phyloP scores from a whole-genome alignment of 192 early-diverging fungal genomes.

The Coemansia sp. region DNA sequence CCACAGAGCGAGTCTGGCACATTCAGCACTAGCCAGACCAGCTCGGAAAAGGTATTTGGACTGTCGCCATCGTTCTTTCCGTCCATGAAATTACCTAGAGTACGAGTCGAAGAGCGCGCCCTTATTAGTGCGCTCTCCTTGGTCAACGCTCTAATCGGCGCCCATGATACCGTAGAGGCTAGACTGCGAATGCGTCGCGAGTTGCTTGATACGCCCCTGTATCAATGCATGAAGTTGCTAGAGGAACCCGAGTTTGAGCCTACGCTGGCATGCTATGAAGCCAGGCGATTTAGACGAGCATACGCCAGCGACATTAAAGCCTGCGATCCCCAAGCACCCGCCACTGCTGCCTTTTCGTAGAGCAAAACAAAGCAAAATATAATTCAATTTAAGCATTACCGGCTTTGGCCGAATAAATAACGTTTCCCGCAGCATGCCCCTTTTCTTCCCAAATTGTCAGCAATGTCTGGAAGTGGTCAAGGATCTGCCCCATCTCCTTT shows the following conservation, averaged over 20 bases:
- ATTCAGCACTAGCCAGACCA: background rate
- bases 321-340: conserved; percentile 10
- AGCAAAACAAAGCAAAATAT: no score
- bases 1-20: background rate
- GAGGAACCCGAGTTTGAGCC: conserved; percentile 32
- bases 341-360: background rate
- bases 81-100: background rate
- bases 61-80: background rate
- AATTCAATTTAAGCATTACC: background rate
- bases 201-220: conserved; percentile 43
- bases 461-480: background rate
- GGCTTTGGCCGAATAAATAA: background rate
- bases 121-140: conserved; percentile 29
- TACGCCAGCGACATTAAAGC: conserved; percentile 34
- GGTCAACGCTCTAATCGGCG: conserved; percentile 40
- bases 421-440: no score
- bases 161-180: conserved; percentile 11
- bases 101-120: conserved; percentile 13
- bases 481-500: background rate
- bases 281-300: conserved; percentile 29
- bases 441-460: background rate
- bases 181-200: conserved; percentile 42
- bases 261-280: conserved; percentile 14
- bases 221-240: conserved; percentile 35
- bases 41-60: background rate